phyloP scores from a whole-genome alignment of 1,139 yeast genomes.

The Hansenula lynferdii region DNA sequence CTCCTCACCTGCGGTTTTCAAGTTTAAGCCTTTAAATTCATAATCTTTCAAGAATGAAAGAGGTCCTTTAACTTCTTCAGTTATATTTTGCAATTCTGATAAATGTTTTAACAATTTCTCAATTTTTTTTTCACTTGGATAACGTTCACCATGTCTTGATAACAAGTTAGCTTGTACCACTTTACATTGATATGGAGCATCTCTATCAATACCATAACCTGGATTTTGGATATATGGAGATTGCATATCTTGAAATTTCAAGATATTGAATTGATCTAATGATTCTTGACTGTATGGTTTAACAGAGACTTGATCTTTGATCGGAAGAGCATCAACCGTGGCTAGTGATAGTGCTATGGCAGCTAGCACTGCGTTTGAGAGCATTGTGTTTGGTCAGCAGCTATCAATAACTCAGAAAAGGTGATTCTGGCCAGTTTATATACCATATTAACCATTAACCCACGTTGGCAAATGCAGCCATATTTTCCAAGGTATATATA shows the following conservation, averaged over 20 bases:
- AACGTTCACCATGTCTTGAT: conserved; percentile 49
- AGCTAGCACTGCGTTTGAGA: not conserved
- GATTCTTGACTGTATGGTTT: conserved; percentile 19
- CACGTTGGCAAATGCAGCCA: no score
- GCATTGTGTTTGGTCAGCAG: no score
- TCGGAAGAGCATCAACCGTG: not conserved
- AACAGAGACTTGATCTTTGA: not conserved
- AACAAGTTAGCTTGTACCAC: conserved; percentile 43
- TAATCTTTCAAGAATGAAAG: conserved; percentile 12
- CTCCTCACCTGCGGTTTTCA: conserved; percentile 10
- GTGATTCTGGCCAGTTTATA: no score
- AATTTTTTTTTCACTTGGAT: conserved; percentile 29
- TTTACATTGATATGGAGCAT: conserved; percentile 36
- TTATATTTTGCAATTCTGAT: conserved; percentile 6
- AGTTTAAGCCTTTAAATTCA: conserved; percentile 11
- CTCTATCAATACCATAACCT: conserved; percentile 41
- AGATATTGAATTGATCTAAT: conserved; percentile 27
- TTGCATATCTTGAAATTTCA: conserved; percentile 41
- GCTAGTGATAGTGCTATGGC: not conserved
- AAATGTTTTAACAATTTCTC: conserved; percentile 1
- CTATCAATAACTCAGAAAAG: no score
- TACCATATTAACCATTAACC: no score
- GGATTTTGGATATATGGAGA: conserved; percentile 43
- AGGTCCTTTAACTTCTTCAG: conserved; percentile 11
- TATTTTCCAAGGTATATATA: no score